These are phyloP conservation scores for Pittosporum tobira DNA, from an alignment of 129 eudicot genomes.

Conservation along the genomic window DNA sequence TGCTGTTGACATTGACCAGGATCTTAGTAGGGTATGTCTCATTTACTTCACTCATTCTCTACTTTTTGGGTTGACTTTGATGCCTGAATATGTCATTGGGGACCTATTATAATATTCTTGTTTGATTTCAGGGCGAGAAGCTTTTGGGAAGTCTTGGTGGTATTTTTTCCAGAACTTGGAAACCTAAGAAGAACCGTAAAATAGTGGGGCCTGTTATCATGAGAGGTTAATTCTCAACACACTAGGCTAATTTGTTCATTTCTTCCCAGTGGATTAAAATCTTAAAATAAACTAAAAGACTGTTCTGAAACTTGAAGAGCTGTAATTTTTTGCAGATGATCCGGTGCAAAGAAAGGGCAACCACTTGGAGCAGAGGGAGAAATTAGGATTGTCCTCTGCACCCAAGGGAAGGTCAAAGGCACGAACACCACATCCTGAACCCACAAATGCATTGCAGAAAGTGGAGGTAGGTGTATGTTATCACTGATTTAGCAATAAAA, in stretches of 20 bases:
- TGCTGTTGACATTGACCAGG: constrained; percentile 90
- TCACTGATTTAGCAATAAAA: not conserved
- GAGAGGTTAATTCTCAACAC: constrained; percentile 38
- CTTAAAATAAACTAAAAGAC: not conserved
- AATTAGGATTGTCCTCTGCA: constrained; percentile 52
- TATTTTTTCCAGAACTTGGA: constrained; percentile 92
- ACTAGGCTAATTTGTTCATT: not conserved
- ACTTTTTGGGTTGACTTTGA: too few relatives aligned
- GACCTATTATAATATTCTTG: not conserved
- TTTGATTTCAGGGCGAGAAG: constrained; percentile 70
- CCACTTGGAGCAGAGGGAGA: constrained; percentile 91
- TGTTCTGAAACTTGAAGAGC: constrained; percentile 9
- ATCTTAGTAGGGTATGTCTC: constrained; percentile 90
- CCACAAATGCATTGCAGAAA: constrained; percentile 71
- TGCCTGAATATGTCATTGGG: not conserved
- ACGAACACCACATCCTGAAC: constrained; percentile 57
- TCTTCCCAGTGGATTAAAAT: not conserved
- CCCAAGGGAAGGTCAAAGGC: constrained; percentile 38
- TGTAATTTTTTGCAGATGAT: constrained; percentile 43
- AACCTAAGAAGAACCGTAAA: constrained; percentile 75
- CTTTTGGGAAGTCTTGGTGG: constrained; percentile 99
- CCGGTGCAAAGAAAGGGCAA: constrained; percentile 68
- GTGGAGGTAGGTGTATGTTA: constrained; percentile 51
- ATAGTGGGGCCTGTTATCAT: constrained; percentile 59
- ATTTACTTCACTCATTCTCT: too few relatives aligned